Evolutionary conservation across 1,284 basidiomycete genomes (phyloP).

Genomic region (Agaricales sp.): DNA sequence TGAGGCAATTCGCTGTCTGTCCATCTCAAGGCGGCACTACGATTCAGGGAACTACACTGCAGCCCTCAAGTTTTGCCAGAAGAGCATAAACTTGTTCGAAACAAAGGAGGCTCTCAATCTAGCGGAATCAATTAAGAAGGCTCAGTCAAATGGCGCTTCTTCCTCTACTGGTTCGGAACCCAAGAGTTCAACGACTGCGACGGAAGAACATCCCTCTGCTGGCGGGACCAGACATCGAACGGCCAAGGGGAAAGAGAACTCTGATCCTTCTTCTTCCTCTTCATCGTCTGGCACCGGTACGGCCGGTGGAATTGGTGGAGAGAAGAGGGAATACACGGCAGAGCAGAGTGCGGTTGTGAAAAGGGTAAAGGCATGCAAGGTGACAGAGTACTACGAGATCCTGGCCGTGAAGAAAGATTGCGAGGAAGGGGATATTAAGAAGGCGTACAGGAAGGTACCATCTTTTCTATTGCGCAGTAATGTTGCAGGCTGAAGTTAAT

Average conservation of each 20-base stretch:
- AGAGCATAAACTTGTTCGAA: slow-evolving; percentile 77
- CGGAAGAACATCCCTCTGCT: slow-evolving; percentile 61
- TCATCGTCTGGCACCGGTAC: slow-evolving; percentile 31
- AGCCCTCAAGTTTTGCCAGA: slow-evolving; percentile 86
- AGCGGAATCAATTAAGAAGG: slow-evolving; percentile 52
- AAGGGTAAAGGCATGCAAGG: slow-evolving; percentile 77
- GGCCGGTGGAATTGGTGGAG: slow-evolving; percentile 42
- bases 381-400: slow-evolving; percentile 93
- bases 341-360: slow-evolving; percentile 85
- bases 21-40: slow-evolving; percentile 68
- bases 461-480: slow-evolving; percentile 4
- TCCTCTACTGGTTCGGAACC: slow-evolving; percentile 18
- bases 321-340: slow-evolving; percentile 79
- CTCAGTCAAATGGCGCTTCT: slow-evolving; percentile 27
- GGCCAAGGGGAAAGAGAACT: slow-evolving; percentile 20
- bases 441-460: slow-evolving; percentile 89
- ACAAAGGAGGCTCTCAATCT: slow-evolving; percentile 72
- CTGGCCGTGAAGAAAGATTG: slow-evolving; percentile 78
- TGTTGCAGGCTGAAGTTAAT: slow-evolving; percentile 1
- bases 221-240: slow-evolving; percentile 51
- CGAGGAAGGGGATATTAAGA: slow-evolving; percentile 88
- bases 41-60: slow-evolving; percentile 63
- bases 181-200: slow-evolving; percentile 29
- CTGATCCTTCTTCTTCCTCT: slow-evolving; percentile 10
- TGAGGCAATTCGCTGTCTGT: slow-evolving; percentile 74